A percentile compares a stretch with the other conserved stretches of the same genome.
Conservation (phyloP, 202 grass and related monocot genomes). For the Panicum virgatum region DNA sequence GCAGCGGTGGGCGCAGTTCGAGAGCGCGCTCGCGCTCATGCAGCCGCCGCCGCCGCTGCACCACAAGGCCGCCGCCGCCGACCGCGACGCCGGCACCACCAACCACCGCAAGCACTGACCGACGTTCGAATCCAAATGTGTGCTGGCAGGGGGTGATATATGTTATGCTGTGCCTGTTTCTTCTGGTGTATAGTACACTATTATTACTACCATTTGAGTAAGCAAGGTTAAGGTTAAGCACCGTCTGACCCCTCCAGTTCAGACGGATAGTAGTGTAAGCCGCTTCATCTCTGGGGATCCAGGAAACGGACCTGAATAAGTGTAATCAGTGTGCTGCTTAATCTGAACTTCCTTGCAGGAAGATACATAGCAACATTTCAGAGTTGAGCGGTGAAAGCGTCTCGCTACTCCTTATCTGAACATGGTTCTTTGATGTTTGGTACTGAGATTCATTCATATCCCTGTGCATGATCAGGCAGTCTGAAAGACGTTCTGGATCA, state of each 20-base stretch:
- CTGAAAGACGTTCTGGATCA: constrained; percentile 93
- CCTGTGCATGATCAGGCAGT: constrained; percentile 46
- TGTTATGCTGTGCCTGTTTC: background rate
- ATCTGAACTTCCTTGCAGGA: background rate
- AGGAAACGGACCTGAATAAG: constrained; percentile 31
- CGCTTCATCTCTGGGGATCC: constrained; percentile 5
- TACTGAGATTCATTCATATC: background rate
- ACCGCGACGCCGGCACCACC: background rate
- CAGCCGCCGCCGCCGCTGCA: background rate
- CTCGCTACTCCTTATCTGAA: background rate
- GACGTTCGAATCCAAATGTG: background rate
- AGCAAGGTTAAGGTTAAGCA: background rate
- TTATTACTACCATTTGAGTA: background rate
- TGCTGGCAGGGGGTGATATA: background rate
- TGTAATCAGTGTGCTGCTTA: background rate
- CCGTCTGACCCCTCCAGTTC: constrained; percentile 33
- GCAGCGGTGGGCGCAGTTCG: constrained; percentile 91
- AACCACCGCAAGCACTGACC: constrained; percentile 43
- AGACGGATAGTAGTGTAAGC: constrained; percentile 32
- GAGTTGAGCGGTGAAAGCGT: background rate
- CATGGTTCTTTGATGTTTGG: background rate
- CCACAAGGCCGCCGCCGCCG: background rate
- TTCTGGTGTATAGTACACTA: background rate
- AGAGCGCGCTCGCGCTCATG: constrained; percentile 72
- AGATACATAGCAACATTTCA: background rate